Evolutionary conservation across 371 early-diverging fungal species (phyloP).

Genomic region (Apophysomyces ossiformis): DNA sequence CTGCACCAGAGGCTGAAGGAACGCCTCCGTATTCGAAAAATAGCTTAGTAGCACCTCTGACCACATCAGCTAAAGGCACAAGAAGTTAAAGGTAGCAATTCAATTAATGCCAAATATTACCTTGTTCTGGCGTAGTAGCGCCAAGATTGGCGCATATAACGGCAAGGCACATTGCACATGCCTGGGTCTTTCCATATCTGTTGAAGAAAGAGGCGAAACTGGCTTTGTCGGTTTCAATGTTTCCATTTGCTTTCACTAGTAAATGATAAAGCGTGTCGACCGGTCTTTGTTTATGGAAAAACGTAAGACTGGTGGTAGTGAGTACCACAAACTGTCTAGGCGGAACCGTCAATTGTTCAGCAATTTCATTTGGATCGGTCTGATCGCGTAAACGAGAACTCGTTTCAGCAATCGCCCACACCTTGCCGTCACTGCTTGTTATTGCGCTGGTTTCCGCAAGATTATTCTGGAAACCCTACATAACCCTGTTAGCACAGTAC

Average conservation of each 20-base stretch:
- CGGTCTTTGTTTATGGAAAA: slow-evolving; percentile 74
- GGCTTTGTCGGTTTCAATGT: slow-evolving; percentile 35
- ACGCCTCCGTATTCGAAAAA: slow-evolving; percentile 72
- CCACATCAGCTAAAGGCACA: slow-evolving; percentile 20
- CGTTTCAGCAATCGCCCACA: slow-evolving; percentile 79
- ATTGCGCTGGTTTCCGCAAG: slow-evolving; percentile 23
- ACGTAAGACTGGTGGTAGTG: slow-evolving; percentile 68
- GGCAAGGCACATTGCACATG: slow-evolving; percentile 79
- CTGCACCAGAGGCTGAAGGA: slow-evolving; percentile 35
- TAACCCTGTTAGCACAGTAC: background rate
- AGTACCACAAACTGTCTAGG: slow-evolving; percentile 73
- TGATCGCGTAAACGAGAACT: slow-evolving; percentile 15
- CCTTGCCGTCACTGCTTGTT: slow-evolving; percentile 70
- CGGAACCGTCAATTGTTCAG: slow-evolving; percentile 60
- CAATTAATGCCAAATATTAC: slow-evolving; percentile 7
- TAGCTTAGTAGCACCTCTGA: slow-evolving; percentile 46
- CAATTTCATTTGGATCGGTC: slow-evolving; percentile 56
- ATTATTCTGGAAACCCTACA: slow-evolving; percentile 1
- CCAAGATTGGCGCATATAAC: slow-evolving; percentile 55
- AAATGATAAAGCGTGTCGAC: slow-evolving; percentile 71
- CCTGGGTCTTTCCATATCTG: slow-evolving; percentile 61
- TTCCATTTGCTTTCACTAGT: slow-evolving; percentile 25
- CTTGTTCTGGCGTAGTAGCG: slow-evolving; percentile 17
- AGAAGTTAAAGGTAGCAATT: background rate
- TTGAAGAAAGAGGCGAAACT: slow-evolving; percentile 61